Evolutionary conservation across 768 basidiomycete species (phyloP), one percentile per base, ranked within the genome.

Genomic region (Tulasnella sp.): DNA sequence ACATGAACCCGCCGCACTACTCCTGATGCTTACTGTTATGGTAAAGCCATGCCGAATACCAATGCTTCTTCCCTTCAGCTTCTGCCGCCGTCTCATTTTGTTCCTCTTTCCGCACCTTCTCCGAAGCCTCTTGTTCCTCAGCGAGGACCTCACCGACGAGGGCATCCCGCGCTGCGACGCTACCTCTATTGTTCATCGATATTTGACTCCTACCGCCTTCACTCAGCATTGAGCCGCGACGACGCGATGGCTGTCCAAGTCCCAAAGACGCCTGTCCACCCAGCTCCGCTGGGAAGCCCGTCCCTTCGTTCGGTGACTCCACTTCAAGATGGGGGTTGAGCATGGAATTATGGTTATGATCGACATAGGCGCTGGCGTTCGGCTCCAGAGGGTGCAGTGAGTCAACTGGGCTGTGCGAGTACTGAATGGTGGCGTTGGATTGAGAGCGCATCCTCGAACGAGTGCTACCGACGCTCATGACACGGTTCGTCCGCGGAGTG

Each of bases 111-210:
- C 79, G 74, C 50, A 80, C 65, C 46, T 79, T 72, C 63, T 79
- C 74, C 25, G 79, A 70, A 3, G 78, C 83, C 15, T 78, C 72
- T 60, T 78, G 74, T 69, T 87, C 85, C 67, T 88, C 85, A 41
- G 80, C 83, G 42, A 85, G 73, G 43, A 84, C 79, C 64, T 87
- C 85, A 48, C 78, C 76, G 52, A 78, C 73, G 43, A 87, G 82
- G 9, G 84, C 85, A 61, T 82, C 76, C 8, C 78, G 77, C 3
- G 80, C 73, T 15, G 81, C 48, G 34, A 61, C 41, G 52, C 54
- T 61, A 29, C 43, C 25, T 42, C 54, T 34, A 27, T n/a, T 45
- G 41, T 44, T 34, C 45, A 45, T 15, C 22, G 34, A 38, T 7
- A 38, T 15, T 5, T 38, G 34, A 34, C 30, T 38, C 24, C 34